phyloP scores from a whole-genome alignment of 2,329 filamentous ascomycete genomes.

The Tolypocladium cylindrosporum region DNA sequence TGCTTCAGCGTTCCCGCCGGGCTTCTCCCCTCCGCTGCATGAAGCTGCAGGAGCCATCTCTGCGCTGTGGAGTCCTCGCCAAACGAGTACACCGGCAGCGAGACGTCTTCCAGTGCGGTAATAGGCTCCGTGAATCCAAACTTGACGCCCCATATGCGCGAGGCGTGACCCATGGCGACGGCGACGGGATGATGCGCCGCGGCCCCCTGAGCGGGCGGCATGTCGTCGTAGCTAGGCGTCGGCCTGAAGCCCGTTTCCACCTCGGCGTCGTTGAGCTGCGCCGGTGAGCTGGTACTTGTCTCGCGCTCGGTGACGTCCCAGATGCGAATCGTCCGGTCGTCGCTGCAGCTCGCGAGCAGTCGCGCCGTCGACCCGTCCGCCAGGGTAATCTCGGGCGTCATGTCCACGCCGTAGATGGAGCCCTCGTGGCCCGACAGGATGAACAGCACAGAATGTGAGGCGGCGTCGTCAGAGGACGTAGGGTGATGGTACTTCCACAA shows the following conservation, averaged over 20 bases:
- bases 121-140: conserved; percentile 37
- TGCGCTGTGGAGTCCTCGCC: conserved; percentile 77
- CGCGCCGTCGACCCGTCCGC: conserved; percentile 33
- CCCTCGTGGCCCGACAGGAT: conserved; percentile 69
- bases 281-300: not conserved
- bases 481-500: conserved; percentile 62
- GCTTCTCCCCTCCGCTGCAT: conserved; percentile 2
- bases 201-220: conserved; percentile 4
- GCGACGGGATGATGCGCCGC: conserved; percentile 42
- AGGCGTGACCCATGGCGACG: conserved; percentile 74
- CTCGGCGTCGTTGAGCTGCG: not conserved
- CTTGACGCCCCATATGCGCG: conserved; percentile 79
- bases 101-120: conserved; percentile 9
- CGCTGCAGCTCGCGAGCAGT: conserved; percentile 85
- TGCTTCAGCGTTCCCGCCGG: conserved; percentile 33
- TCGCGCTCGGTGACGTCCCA: conserved; percentile 66
- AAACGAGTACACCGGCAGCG: conserved; percentile 53
- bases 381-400: conserved; percentile 48
- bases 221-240: conserved; percentile 13
- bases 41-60: conserved; percentile 53
- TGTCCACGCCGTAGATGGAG: conserved; percentile 81
- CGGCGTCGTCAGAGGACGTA: not conserved
- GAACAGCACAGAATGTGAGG: conserved; percentile 30
- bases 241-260: conserved; percentile 52
- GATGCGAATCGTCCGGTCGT: conserved; percentile 79